phyloP scores from a whole-genome alignment of 441 rosid genomes.

The Adansonia rubrostipa region DNA sequence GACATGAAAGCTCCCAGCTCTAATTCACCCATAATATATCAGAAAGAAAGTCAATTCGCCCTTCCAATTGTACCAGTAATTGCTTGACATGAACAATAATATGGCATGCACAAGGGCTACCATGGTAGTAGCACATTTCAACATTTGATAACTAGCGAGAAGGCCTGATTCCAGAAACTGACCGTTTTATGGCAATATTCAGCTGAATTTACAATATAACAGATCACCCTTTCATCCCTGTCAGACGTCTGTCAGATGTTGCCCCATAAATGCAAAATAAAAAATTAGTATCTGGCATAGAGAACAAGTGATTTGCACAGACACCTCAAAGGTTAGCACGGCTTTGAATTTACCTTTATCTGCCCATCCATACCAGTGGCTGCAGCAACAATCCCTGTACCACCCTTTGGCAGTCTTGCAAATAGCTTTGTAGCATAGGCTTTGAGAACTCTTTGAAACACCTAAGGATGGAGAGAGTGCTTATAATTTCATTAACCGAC shows the following conservation, averaged over 20 bases:
- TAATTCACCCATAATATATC: background rate
- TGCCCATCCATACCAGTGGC: constrained; percentile 99
- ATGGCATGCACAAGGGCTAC: background rate
- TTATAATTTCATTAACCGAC: constrained; percentile 6
- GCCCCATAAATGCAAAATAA: constrained; percentile 30
- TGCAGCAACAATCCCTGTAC: constrained; percentile 96
- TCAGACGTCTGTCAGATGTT: constrained; percentile 78
- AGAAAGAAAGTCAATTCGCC: constrained; percentile 10
- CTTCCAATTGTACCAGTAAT: constrained; percentile 14
- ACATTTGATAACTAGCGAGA: constrained; percentile 26
- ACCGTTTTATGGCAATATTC: constrained; percentile 98
- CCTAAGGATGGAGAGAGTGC: constrained; percentile 50
- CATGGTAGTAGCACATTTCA: constrained; percentile 12
- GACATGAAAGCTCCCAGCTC: background rate
- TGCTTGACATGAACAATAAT: background rate
- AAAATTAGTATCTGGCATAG: constrained; percentile 25
- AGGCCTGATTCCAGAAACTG: constrained; percentile 34
- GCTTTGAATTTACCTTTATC: constrained; percentile 68
- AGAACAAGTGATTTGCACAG: background rate
- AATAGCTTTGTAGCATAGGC: constrained; percentile 91
- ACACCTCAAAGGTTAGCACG: constrained; percentile 7
- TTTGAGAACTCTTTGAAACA: constrained; percentile 94
- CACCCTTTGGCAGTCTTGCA: constrained; percentile 92
- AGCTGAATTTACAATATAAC: constrained; percentile 95
- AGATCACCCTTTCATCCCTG: constrained; percentile 92